These are phyloP conservation scores for Bipolaris oryzae DNA, from an alignment of 2,329 filamentous ascomycete species.

Conservation along the genomic window DNA sequence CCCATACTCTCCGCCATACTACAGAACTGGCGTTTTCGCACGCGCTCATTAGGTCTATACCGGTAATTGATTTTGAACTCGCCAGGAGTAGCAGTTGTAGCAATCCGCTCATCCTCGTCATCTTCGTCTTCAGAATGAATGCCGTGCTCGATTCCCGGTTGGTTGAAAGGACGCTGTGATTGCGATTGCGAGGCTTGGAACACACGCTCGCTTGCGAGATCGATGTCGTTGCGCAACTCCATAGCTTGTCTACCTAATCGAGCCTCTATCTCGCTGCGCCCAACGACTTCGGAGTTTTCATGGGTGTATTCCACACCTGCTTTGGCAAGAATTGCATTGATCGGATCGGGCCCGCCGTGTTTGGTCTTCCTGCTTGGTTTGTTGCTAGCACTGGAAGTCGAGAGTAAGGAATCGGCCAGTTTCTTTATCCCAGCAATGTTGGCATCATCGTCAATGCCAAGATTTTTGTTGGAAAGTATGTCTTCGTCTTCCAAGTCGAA, in stretches of 20 bases:
- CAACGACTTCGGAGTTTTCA: constrained; percentile 93
- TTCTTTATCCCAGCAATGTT: constrained; percentile 66
- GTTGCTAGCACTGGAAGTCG: constrained; percentile 2
- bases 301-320: constrained; percentile 95
- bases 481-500: constrained; percentile 37
- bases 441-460: constrained; percentile 37
- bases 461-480: constrained; percentile 33
- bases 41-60: constrained; percentile 76
- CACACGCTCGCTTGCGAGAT: constrained; percentile 60
- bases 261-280: constrained; percentile 89
- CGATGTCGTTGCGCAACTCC: constrained; percentile 60
- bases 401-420: constrained; percentile 42
- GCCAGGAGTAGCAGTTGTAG: constrained; percentile 19
- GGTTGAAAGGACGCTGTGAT: constrained; percentile 14
- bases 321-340: constrained; percentile 85
- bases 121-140: constrained; percentile 21
- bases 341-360: constrained; percentile 67
- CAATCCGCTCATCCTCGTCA: constrained; percentile 26
- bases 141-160: constrained; percentile 26
- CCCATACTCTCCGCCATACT: constrained; percentile 83
- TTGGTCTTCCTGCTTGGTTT: constrained; percentile 48
- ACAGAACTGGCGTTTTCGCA: constrained; percentile 84
- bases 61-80: constrained; percentile 58
- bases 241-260: constrained; percentile 79
- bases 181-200: constrained; percentile 60